Evolutionary conservation across 2,329 filamentous ascomycete genomes (phyloP).

Genomic region (Ophiostoma montium): DNA sequence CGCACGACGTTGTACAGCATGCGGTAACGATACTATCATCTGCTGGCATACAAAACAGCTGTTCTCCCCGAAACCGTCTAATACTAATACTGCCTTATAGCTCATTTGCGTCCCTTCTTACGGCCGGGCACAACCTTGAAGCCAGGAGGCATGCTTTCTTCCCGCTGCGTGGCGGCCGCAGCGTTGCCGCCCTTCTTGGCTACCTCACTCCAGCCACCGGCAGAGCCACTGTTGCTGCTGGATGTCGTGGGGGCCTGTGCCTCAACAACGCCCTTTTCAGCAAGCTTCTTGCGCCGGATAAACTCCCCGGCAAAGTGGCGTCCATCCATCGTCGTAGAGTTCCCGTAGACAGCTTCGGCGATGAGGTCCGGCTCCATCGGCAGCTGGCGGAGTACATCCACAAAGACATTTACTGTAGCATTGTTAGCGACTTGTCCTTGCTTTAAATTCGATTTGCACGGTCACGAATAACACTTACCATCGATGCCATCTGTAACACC

Average conservation of each 20-base stretch:
- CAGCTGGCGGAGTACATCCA: constrained; percentile 58
- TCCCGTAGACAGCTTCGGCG: constrained; percentile 76
- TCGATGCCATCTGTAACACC: constrained; percentile 45
- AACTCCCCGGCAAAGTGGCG: constrained; percentile 92
- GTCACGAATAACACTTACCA: constrained; percentile 27
- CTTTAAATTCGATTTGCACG: neutral
- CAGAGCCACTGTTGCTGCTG: constrained; percentile 14
- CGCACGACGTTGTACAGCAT: too few species aligned
- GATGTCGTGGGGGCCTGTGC: constrained; percentile 40
- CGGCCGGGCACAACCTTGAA: constrained; percentile 88
- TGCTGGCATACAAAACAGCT: too few species aligned
- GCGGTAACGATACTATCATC: too few species aligned
- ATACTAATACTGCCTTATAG: too few species aligned
- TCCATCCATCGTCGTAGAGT: constrained; percentile 79
- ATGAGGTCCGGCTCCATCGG: constrained; percentile 70
- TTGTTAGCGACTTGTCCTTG: neutral
- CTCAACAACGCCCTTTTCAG: constrained; percentile 71
- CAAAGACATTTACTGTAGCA: constrained; percentile 57
- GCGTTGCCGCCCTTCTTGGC: constrained; percentile 70
- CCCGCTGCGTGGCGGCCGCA: constrained; percentile 33
- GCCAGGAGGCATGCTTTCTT: constrained; percentile 32
- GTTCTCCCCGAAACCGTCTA: too few species aligned
- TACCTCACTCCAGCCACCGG: constrained; percentile 86
- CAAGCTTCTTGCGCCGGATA: constrained; percentile 79
- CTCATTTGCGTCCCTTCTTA: constrained; percentile 54